These are phyloP conservation scores for Lachancea waltii DNA, from an alignment of 805 yeast species.

Conservation along the genomic window DNA sequence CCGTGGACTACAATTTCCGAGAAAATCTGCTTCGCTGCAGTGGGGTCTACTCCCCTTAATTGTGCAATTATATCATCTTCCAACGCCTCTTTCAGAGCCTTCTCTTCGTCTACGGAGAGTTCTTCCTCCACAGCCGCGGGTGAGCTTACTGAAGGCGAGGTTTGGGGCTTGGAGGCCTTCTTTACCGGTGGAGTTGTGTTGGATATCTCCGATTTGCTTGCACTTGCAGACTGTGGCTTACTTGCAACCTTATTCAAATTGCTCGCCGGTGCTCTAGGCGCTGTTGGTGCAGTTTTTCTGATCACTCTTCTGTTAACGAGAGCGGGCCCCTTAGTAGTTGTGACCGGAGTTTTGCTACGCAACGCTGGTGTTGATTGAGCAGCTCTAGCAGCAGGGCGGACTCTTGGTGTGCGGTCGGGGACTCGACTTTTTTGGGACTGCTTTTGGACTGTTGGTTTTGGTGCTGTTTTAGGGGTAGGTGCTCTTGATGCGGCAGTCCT, in stretches of 20 bases:
- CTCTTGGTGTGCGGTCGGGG: too few relatives aligned
- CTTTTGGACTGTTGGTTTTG: neutral
- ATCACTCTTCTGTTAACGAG: slow-evolving; percentile 5
- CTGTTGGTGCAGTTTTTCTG: slow-evolving; percentile 1
- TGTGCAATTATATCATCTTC: slow-evolving; percentile 26
- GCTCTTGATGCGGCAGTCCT: too few relatives aligned
- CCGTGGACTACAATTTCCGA: slow-evolving; percentile 88
- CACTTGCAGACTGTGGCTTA: neutral
- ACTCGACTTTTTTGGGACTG: too few relatives aligned
- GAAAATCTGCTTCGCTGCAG: slow-evolving; percentile 76
- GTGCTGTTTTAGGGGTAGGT: slow-evolving; percentile 3
- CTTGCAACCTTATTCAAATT: neutral
- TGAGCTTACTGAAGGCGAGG: too few relatives aligned
- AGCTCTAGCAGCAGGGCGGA: too few relatives aligned
- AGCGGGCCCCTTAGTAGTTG: neutral
- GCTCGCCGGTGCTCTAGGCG: neutral
- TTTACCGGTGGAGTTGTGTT: neutral
- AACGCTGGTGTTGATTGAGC: slow-evolving; percentile 3
- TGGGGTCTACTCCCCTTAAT: slow-evolving; percentile 63
- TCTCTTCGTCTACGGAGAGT: slow-evolving; percentile 4
- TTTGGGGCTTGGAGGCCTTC: neutral
- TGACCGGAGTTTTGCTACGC: neutral
- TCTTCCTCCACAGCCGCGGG: too few relatives aligned
- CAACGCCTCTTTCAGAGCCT: slow-evolving; percentile 19
- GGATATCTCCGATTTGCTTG: too few relatives aligned